A percentile compares a stretch with the other conserved stretches of the same genome.
Evolutionary conservation across 75 land plant species (phyloP).

Genomic region (Sequoiadendron giganteum): DNA sequence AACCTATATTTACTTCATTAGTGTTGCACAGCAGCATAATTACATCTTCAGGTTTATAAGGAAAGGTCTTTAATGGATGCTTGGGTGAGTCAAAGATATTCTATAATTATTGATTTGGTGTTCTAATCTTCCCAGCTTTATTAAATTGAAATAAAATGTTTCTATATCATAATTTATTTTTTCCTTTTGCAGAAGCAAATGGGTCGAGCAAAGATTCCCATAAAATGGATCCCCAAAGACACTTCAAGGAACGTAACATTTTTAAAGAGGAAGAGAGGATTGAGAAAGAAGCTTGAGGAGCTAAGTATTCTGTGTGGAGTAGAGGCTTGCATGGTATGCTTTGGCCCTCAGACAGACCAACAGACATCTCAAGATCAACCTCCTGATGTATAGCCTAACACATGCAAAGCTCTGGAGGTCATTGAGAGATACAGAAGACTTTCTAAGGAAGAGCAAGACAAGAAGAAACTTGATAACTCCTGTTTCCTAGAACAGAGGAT

Average conservation of each 20-base stretch:
- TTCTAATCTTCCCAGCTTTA: background rate
- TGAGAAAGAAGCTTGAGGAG: constrained; percentile 65
- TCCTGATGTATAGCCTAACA: constrained; percentile 19
- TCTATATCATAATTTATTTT: background rate
- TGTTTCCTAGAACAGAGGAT: constrained; percentile 26
- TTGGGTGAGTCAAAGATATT: background rate
- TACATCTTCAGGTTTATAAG: background rate
- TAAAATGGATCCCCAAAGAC: constrained; percentile 47
- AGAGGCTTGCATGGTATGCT: constrained; percentile 49
- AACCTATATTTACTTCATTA: background rate
- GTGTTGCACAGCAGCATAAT: background rate
- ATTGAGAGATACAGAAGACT: constrained; percentile 28
- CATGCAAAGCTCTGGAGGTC: background rate
- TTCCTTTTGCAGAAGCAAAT: background rate
- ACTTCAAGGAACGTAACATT: constrained; percentile 27
- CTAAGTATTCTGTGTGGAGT: constrained; percentile 55
- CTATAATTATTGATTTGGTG: background rate
- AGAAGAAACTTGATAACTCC: constrained; percentile 73
- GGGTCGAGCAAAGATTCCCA: constrained; percentile 19
- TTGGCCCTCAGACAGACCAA: constrained; percentile 37
- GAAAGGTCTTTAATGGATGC: background rate
- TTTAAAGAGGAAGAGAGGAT: constrained; percentile 53
- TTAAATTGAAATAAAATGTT: background rate
- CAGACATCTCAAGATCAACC: background rate
- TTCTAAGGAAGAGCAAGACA: constrained; percentile 55